phyloP scores from a whole-genome alignment of 2,329 filamentous ascomycete species.

The Alternaria rosae region DNA sequence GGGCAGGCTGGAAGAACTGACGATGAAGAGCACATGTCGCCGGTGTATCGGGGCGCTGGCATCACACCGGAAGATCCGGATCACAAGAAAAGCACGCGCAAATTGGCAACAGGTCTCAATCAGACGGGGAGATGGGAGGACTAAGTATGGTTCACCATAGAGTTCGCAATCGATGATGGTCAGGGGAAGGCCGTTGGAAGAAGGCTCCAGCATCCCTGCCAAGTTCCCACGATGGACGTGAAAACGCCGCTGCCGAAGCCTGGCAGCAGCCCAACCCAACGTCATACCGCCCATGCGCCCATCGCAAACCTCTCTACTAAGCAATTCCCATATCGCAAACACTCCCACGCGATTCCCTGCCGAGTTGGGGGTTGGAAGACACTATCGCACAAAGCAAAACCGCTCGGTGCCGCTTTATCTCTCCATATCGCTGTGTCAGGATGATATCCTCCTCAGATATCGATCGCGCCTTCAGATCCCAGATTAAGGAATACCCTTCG shows the following conservation, averaged over 20 bases:
- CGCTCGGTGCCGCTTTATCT: conserved; percentile 13
- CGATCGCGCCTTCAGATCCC: conserved; percentile 21
- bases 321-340: conserved; percentile 5
- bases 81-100: background rate
- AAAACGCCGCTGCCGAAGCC: conserved; percentile 25
- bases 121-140: background rate
- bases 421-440: conserved; percentile 24
- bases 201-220: conserved; percentile 22
- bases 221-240: conserved; percentile 18
- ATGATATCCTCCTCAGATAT: conserved; percentile 26
- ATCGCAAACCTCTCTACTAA: conserved; percentile 1
- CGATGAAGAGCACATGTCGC: background rate
- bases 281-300: conserved; percentile 9
- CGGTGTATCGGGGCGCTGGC: background rate
- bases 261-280: conserved; percentile 24
- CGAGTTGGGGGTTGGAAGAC: background rate
- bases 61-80: background rate
- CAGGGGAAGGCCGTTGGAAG: background rate
- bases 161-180: background rate
- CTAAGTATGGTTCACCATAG: background rate
- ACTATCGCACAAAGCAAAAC: background rate
- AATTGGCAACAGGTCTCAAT: background rate
- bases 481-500: conserved; percentile 24
- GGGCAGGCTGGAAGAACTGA: background rate
- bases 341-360: background rate